Evolutionary conservation across 768 basidiomycete species (phyloP).

Genomic region (Gymnopilus dilepis): DNA sequence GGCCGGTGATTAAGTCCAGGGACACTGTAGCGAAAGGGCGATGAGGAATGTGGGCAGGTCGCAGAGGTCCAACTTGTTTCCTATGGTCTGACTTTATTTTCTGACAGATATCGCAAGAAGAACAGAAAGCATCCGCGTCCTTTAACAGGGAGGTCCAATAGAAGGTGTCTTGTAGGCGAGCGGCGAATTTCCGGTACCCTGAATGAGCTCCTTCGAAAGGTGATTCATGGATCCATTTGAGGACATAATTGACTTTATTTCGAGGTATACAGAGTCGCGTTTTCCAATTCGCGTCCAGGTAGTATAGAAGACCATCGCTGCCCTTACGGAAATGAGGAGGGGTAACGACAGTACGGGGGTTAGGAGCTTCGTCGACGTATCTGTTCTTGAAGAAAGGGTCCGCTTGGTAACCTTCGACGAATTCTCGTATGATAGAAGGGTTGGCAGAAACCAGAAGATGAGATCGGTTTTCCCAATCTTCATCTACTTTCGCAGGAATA

Average conservation of each 20-base stretch:
- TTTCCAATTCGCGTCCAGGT: conserved; percentile 26
- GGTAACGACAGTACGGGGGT: background rate
- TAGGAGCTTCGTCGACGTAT: background rate
- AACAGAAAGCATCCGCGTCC: conserved; percentile 17
- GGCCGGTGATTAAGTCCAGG: conserved; percentile 28
- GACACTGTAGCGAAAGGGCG: conserved; percentile 27
- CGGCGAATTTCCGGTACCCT: conserved; percentile 8
- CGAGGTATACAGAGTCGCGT: conserved; percentile 24
- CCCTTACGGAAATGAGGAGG: conserved; percentile 9
- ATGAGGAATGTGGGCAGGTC: conserved; percentile 27
- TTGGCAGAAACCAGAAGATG: conserved; percentile 4
- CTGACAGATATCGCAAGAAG: conserved; percentile 31
- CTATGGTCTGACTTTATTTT: conserved; percentile 28
- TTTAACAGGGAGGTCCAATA: conserved; percentile 17
- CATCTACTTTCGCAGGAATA: conserved; percentile 25
- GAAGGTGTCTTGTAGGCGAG: conserved; percentile 12
- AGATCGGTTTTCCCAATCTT: conserved; percentile 1
- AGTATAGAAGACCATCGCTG: conserved; percentile 21
- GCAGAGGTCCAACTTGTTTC: conserved; percentile 20
- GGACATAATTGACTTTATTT: background rate
- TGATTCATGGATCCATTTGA: conserved; percentile 24
- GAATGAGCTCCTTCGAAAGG: conserved; percentile 20
- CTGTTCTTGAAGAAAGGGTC: background rate
- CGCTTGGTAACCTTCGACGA: conserved; percentile 26
- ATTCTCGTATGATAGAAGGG: conserved; percentile 8